These are phyloP conservation scores for Mentha longifolia DNA, from an alignment of 257 asterid species.

Conservation along the genomic window DNA sequence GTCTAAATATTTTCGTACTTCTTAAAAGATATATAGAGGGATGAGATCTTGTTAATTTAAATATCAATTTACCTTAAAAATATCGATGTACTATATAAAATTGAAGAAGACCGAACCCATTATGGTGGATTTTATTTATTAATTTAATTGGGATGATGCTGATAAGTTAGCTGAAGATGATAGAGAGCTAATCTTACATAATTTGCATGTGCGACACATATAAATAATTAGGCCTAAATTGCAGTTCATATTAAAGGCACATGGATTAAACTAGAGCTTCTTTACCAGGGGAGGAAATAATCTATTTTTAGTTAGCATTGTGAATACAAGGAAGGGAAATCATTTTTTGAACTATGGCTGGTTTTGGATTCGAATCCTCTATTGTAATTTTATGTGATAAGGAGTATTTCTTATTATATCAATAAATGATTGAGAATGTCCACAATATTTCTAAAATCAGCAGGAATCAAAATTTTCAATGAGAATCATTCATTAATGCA, in stretches of 20 bases:
- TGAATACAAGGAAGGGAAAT: background rate
- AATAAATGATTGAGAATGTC: no score
- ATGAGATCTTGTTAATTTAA: background rate
- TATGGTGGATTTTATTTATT: background rate
- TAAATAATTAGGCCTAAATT: constrained; percentile 23
- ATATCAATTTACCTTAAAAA: background rate
- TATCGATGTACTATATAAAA: background rate
- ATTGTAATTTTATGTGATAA: no score
- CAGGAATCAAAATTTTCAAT: no score
- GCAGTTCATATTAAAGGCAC: constrained; percentile 21
- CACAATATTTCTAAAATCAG: no score
- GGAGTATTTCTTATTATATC: no score
- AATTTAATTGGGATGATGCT: background rate
- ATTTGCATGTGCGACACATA: constrained; percentile 8
- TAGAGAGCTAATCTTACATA: constrained; percentile 1
- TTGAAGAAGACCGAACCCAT: background rate
- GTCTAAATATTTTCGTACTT: background rate
- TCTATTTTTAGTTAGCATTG: constrained; percentile 18
- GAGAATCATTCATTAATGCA: no score
- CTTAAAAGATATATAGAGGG: no score
- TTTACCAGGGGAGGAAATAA: background rate
- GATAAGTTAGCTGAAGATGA: constrained; percentile 3
- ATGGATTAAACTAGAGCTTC: constrained; percentile 19
- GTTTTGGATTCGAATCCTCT: no score
- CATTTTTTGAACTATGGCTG: background rate